Evolutionary conservation across 2,329 filamentous ascomycete genomes (phyloP), one percentile per base, ranked within the genome.

Genomic region (Cordyceps javanica): DNA sequence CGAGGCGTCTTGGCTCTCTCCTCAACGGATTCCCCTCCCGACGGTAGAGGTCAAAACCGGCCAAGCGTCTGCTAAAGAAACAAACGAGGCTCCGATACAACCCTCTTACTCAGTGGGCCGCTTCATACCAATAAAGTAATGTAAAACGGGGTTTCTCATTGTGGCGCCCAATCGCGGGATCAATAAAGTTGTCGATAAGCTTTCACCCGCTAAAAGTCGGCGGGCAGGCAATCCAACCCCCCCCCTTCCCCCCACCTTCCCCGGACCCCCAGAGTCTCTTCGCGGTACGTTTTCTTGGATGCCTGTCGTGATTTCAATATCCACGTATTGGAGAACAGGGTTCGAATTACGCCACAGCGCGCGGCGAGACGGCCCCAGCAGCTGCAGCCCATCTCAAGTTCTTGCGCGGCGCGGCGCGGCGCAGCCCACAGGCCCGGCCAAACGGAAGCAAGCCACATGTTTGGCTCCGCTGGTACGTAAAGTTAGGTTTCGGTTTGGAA

Each of bases 171-270:
- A 56, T 56, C 25, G 34, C 14, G 42, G 44, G 19, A 42, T 34
- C 34, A 56, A 48, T 56, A 56, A 25, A 56, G 54, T 50, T 56
- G 44, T 42, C 9, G 45, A 56, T 56, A 41, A 26, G 44, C 54
- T 56, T n/a, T 56, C 32, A 8, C 53, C 44, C 52, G 16, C 32
- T 32, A n/a, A n/a, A n/a, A 44, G 28, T 41, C 16, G n/a, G 7
- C 8, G 36, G 16, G 5, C 30, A 7, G 19, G 39, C 51, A 36
- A n/a, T n/a, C 51, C 16, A 41, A 13, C 7, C 16, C 6, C 13
- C 25, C 36, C 11, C 21, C 11, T 32, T 32, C 36, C n/a, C 14
- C n/a, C 23, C 34, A 32, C 8, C 9, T 52, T 19, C 49, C 49
- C 49, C 49, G 36, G 49, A 54, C 39, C 49, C n/a, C 49, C 49